phyloP scores from a whole-genome alignment of 140 eudicot species.

The Anethum foeniculum region DNA sequence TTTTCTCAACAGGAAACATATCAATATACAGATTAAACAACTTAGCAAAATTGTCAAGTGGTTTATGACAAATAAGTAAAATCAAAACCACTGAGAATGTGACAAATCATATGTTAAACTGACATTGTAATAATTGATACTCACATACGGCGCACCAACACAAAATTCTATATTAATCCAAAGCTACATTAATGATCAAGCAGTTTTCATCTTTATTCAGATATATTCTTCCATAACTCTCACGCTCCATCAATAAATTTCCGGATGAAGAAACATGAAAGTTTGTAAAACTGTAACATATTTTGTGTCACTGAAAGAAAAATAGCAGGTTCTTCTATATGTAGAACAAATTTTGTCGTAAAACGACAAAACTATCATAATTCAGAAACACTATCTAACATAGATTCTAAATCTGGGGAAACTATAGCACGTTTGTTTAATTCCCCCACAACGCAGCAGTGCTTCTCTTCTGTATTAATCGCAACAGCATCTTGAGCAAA shows the following conservation, averaged over 20 bases:
- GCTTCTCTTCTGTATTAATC: conserved; percentile 44
- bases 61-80: background rate
- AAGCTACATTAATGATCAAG: background rate
- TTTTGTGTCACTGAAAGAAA: background rate
- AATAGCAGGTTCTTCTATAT: conserved; percentile 1
- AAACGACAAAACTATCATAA: conserved; percentile 23
- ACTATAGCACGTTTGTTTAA: conserved; percentile 50
- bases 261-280: background rate
- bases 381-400: conserved; percentile 35
- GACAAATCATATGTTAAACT: background rate
- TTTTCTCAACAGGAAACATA: no score
- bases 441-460: conserved; percentile 60
- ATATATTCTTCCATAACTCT: background rate
- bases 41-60: background rate
- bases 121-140: background rate
- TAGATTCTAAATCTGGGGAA: conserved; percentile 63
- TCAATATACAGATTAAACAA: no score
- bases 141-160: background rate
- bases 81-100: background rate
- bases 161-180: background rate
- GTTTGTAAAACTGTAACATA: background rate
- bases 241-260: background rate
- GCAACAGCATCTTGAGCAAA: conserved; percentile 75
- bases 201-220: background rate
- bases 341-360: conserved; percentile 16